Base-by-base conservation (phyloP, 2,329 filamentous ascomycete species). In the Gaeumannomyces sp. region DNA sequence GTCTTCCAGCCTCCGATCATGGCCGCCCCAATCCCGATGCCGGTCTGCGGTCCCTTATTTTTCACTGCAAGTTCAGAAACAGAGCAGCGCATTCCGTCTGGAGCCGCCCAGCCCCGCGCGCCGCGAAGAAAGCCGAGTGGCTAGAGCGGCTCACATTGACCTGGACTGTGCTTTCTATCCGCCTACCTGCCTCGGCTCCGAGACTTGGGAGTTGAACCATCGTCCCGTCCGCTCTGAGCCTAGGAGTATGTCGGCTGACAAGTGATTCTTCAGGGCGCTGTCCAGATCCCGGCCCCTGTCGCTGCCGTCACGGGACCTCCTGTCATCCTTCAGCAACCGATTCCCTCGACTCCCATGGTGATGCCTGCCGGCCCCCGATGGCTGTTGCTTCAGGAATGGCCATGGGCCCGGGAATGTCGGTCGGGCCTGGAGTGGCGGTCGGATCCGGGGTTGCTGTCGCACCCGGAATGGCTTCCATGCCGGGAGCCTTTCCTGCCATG, bases 301-400 rank as follows among this genome's bases (percentile, higher is more conserved):
- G 66, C 65, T 53, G 60, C 66, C 2, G 57, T 61, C 31, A 68
- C 70, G 31, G 27, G 31, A 64, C 7, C 66, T 56, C 70, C n/a
- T 71, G 70, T 65, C 6, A 33, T 72, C 50, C n/a, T 68, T n/a
- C 70, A 73, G 65, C 71, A 71, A 64, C 69, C 69, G 8, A 19
- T 35, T 22, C 58, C 50, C 35, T 27, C 60, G 58, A 63, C 65
- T 60, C 68, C 65, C 38, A 67, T 67, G 68, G 53, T 68, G 61
- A 33, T 65, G 29, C n/a, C 61, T n/a, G 61, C 57, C 45, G 64
- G 64, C 57, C 62, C 66, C 31, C 64, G 16, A 45, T 68, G 53
- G 29, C 64, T 45, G 62, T 67, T 29, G 59, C 62, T 27, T 64
- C 65, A 16, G 66, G 65, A 35, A 59, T 67, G 60, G 60, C 53